Evolutionary conservation across 768 basidiomycete species (phyloP).

Genomic region (Sporobolomyces pararoseus): DNA sequence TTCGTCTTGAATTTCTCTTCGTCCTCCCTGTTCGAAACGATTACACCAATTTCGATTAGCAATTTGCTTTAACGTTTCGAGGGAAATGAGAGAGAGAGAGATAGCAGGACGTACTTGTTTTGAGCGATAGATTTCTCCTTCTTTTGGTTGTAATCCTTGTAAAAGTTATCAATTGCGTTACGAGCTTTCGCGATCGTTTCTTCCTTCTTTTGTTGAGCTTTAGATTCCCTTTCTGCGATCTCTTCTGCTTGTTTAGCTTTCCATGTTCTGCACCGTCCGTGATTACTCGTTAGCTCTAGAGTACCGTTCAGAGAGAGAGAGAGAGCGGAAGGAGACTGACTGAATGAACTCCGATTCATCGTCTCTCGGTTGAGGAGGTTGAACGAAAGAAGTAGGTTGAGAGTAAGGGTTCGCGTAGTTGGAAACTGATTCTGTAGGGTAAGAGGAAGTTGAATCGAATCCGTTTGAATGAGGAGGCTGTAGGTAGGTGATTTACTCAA

Average conservation of each 20-base stretch:
- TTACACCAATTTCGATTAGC: not conserved
- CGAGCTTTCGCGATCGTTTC: conserved; percentile 81
- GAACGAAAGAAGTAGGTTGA: conserved; percentile 21
- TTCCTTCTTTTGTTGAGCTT: conserved; percentile 68
- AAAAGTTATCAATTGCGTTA: conserved; percentile 81
- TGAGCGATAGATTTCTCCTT: conserved; percentile 86
- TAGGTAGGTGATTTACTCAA: not conserved
- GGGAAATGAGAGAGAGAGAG: not conserved
- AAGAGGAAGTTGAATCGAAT: not conserved
- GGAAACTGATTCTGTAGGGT: conserved; percentile 13
- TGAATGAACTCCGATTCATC: conserved; percentile 83
- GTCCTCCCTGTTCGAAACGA: conserved; percentile 64
- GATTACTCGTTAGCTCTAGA: not conserved
- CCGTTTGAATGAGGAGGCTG: conserved; percentile 23
- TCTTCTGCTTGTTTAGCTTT: conserved; percentile 77
- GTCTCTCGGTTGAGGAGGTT: conserved; percentile 52
- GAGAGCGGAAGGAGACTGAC: conserved; percentile 50
- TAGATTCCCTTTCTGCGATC: conserved; percentile 76
- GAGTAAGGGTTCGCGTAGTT: conserved; percentile 28
- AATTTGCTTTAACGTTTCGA: too few species aligned
- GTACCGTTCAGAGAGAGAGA: not conserved
- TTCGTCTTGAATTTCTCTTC: conserved; percentile 73
- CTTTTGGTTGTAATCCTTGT: conserved; percentile 78
- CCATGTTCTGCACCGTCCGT: conserved; percentile 63
- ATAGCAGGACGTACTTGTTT: conserved; percentile 75